These are phyloP conservation scores for Lippia alba DNA, from an alignment of 305 asterid species.

Conservation along the genomic window DNA sequence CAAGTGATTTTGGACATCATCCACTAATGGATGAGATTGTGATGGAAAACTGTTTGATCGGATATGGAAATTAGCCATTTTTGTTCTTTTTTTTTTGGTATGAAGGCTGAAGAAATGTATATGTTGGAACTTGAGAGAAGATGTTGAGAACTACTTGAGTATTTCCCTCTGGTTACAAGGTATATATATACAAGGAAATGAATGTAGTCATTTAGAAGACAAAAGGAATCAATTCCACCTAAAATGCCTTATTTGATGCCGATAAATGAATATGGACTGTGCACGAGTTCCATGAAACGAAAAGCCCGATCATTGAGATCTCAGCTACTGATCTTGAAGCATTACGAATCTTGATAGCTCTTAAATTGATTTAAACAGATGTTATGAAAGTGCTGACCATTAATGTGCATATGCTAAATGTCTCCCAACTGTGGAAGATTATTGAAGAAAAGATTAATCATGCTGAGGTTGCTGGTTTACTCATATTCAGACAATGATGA, in stretches of 20 bases:
- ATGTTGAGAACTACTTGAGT: conserved; percentile 16
- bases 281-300: background rate
- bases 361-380: background rate
- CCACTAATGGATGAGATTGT: too few species aligned
- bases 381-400: background rate
- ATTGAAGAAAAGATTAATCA: too few species aligned
- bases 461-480: too few species aligned
- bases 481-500: too few species aligned
- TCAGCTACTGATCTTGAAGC: conserved; percentile 18
- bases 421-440: background rate
- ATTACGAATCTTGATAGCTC: conserved; percentile 20
- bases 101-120: conserved; percentile 22
- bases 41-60: conserved; percentile 48
- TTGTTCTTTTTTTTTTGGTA: background rate
- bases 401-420: background rate
- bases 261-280: background rate
- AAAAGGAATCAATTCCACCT: conserved; percentile 38
- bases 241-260: too few species aligned
- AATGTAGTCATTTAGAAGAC: conserved; percentile 11
- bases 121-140: conserved; percentile 8
- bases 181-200: conserved; percentile 24
- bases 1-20: conserved; percentile 22
- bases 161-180: background rate
- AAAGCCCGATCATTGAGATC: conserved; percentile 20
- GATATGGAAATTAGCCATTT: conserved; percentile 33